Evolutionary conservation across 1,139 yeast species (phyloP).

Genomic region (Geotrichum candidum): DNA sequence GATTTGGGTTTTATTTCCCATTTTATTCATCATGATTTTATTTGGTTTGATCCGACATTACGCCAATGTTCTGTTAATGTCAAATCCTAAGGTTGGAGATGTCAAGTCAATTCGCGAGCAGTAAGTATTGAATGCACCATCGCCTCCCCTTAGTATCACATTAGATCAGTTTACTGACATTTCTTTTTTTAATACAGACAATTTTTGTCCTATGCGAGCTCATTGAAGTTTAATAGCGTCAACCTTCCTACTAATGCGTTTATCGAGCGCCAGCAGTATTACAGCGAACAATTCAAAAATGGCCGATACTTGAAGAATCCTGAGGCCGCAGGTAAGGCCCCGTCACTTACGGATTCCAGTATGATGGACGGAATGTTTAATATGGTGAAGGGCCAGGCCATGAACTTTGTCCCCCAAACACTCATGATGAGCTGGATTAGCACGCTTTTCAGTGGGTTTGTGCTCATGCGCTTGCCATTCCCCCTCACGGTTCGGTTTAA

Average conservation of each 20-base stretch:
- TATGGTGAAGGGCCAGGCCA: constrained; percentile 74
- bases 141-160: background rate
- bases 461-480: constrained; percentile 65
- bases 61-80: constrained; percentile 53
- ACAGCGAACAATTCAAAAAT: constrained; percentile 44
- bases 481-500: constrained; percentile 87
- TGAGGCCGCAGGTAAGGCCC: constrained; percentile 41
- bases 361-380: constrained; percentile 69
- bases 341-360: constrained; percentile 66
- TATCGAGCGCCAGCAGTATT: constrained; percentile 42
- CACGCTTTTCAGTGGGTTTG: constrained; percentile 87
- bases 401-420: constrained; percentile 86
- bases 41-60: constrained; percentile 80
- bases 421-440: constrained; percentile 95
- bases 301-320: constrained; percentile 50
- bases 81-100: constrained; percentile 51
- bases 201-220: constrained; percentile 48
- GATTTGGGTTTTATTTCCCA: constrained; percentile 88
- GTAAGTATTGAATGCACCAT: constrained; percentile 23
- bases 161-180: background rate
- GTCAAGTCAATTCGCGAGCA: constrained; percentile 56
- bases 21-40: constrained; percentile 80
- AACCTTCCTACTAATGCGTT: constrained; percentile 47
- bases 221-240: constrained; percentile 46
- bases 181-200: constrained; percentile 27